Conservation (phyloP, 139 green algal genomes). For the Astrephomene gubernaculifera region DNA sequence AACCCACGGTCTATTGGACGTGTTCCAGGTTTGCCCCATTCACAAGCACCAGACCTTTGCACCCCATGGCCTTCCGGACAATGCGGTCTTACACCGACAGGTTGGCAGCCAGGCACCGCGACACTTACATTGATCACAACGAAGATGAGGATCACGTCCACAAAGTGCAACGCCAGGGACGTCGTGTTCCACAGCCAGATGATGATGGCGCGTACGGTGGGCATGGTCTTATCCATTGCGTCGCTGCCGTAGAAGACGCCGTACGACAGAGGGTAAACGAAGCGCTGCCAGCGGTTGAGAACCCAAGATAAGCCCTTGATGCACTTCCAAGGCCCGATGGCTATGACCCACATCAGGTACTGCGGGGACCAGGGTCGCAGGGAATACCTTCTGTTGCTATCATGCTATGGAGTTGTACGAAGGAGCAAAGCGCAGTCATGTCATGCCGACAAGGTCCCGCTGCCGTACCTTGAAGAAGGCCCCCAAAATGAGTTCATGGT, state of each 20-base stretch:
- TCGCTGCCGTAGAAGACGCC: slow-evolving; percentile 26
- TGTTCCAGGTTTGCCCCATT: too few relatives aligned
- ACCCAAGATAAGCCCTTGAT: slow-evolving; percentile 35
- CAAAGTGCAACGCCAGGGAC: slow-evolving; percentile 51
- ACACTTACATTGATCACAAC: slow-evolving; percentile 53
- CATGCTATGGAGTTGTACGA: neutral
- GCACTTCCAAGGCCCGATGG: slow-evolving; percentile 39
- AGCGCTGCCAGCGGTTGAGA: slow-evolving; percentile 44
- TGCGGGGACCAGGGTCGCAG: neutral
- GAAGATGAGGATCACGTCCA: slow-evolving; percentile 53
- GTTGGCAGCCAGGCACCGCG: too few relatives aligned
- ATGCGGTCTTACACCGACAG: too few relatives aligned
- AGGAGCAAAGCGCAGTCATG: too few relatives aligned
- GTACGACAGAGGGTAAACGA: slow-evolving; percentile 42
- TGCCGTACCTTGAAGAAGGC: slow-evolving; percentile 13
- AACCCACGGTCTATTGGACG: too few relatives aligned
- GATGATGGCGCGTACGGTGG: slow-evolving; percentile 35
- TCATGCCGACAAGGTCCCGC: too few relatives aligned
- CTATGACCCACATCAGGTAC: slow-evolving; percentile 32
- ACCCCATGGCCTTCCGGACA: too few relatives aligned
- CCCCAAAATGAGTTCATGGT: neutral
- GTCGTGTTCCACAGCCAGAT: slow-evolving; percentile 37
- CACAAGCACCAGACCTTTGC: too few relatives aligned
- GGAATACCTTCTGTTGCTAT: neutral
- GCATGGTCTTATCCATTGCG: slow-evolving; percentile 38